phyloP scores from a whole-genome alignment of 2,329 filamentous ascomycete genomes.

The Paraconiothyrium brasiliense region DNA sequence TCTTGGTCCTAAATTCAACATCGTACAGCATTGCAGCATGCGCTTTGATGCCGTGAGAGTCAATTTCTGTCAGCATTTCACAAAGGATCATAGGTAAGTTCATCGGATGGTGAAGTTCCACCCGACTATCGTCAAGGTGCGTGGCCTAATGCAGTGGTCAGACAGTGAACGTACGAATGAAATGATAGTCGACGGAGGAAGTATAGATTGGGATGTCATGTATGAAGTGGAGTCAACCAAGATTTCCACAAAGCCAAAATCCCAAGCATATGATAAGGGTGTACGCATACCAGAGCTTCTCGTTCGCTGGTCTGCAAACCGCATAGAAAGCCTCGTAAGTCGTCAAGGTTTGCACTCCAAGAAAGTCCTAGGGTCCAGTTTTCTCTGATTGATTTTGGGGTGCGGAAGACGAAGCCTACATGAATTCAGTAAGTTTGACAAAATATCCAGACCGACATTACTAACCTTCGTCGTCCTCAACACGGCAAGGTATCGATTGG shows the following conservation, averaged over 20 bases:
- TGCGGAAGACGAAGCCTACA: background rate
- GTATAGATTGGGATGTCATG: too few relatives aligned
- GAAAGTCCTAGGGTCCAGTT: conserved; percentile 4
- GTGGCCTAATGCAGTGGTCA: background rate
- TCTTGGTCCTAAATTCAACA: conserved; percentile 10
- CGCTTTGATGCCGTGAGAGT: conserved; percentile 6
- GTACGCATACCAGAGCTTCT: background rate
- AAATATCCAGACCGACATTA: too few relatives aligned
- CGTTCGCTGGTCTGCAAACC: background rate
- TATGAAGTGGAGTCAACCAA: too few relatives aligned
- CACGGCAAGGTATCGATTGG: background rate
- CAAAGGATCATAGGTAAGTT: conserved; percentile 13
- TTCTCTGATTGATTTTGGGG: background rate
- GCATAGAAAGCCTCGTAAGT: background rate
- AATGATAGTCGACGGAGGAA: too few relatives aligned
- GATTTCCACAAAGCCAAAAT: too few relatives aligned
- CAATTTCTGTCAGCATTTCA: conserved; percentile 12
- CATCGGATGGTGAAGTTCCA: conserved; percentile 10
- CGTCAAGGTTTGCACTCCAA: background rate
- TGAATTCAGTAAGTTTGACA: background rate
- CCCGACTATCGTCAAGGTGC: background rate
- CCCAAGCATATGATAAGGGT: too few relatives aligned
- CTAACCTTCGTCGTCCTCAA: too few relatives aligned
- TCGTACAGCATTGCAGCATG: conserved; percentile 6
- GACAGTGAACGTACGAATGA: too few relatives aligned